Evolutionary conservation across 2,329 filamentous ascomycete genomes (phyloP), one percentile per base, ranked within the genome.

Genomic region (Alternaria tenuissima): DNA sequence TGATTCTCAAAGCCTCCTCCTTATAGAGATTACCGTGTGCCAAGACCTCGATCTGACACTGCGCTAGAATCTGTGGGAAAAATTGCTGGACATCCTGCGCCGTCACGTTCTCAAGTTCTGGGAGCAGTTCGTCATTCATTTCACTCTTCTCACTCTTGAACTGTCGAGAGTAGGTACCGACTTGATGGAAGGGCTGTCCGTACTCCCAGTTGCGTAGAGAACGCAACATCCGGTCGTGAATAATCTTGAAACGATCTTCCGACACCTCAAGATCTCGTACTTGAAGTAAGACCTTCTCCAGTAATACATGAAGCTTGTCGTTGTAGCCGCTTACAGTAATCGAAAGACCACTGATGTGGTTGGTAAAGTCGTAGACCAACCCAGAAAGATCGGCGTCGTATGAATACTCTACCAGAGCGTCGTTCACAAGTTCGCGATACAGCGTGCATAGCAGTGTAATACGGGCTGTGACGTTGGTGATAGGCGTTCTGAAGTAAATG

Each of bases 361-460:
- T 86, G 4, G 84, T 84, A n/a, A 98, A 87, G 39, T 86, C 88
- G 75, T 98, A 98, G 62, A 91, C 87, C 43, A 99, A 80, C 0
- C 95, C 95, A 7, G 95, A 93, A 60, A 99, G 86, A 73, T 98
- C 94, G 0, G 95, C 95, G 78, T 97, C 94, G 72, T 99, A 99
- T 0, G 94, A 92, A 77, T 97, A 98, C 76, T 97, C 94, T 55
- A 92, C 91, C 26, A 99, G 80, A 1, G 92, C 92, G 79, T 99
- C 95, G 55, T 91, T 87, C 16, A 98, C 92, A 18, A 98, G 83
- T 67, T 95, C 92, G 3, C 91, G 90, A 76, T 92, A 97, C 5
- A 99, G 80, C 58, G 88, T 88, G 3, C 91, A 87, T 74, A 95
- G 93, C 61, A 96, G 88, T 32, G 87, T 84, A 63, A 91, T 94